Base-by-base conservation (phyloP, 305 asterid genomes). In the Solanum hybrid region DNA sequence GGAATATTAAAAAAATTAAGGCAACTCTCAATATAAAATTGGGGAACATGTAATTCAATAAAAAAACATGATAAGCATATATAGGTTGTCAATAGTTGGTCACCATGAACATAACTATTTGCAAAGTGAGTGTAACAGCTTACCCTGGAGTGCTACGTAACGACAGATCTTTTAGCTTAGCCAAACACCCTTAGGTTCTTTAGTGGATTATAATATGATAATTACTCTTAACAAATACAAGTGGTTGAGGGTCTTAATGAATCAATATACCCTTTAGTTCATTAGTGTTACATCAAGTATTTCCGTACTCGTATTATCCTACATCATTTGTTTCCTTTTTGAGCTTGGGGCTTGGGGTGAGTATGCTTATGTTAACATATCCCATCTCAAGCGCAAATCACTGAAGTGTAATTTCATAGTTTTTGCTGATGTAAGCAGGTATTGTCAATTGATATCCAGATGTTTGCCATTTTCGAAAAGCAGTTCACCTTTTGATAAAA, bases 391-490 rank as follows among this genome's bases (percentile, higher is more conserved):
- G 78, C 8, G 32, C 88, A 85, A 85, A 60, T 85, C 5, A 60
- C 77, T 12, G n/a, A 22, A 85, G 56, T 56, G 78, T 60, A 22
- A n/a, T 32, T 85, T 60, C 46, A 31, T 85, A 56, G 88, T 85
- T 60, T 56, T 56, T 60, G 77, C 76, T 60, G 88, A 85, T 85
- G 51, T 56, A 85, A 56, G 88, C 88, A 56, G 51, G 88, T 85
- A 38, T 51, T 85, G 76, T 31, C 46, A 20, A 56, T 12, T 85
- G 76, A 22, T 31, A 14, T 56, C 29, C 75, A 20, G 22, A 85
- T 85, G 88, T 56, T 22, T 56, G 76, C 77, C 46, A 56, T 85
- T 84, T 20, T 84, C 27, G 17, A 51, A 82, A 84, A 84, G 38
- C 87, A 46, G 40, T 34, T 46, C 87, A 29, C 60, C 6, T 84